Evolutionary conservation across 1,284 basidiomycete genomes (phyloP), one percentile per base, ranked within the genome.

Genomic region (Naganishia albida): DNA sequence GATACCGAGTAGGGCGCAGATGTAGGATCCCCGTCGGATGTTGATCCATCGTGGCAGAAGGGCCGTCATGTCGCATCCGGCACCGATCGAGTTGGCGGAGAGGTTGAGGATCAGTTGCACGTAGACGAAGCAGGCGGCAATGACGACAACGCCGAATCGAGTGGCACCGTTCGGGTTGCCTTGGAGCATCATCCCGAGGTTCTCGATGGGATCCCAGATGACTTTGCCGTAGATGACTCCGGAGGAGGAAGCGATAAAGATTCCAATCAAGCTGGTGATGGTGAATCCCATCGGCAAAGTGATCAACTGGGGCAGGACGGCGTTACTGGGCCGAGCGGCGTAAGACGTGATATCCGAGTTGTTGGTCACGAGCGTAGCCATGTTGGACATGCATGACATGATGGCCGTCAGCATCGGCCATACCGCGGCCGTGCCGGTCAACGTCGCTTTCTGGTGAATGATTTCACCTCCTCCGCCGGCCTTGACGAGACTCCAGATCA

Each of bases 381-480:
- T 87, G 79, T 90, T 90, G 78, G 85, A 86, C 75, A 91, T 87
- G 76, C 87, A 90, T 13, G 85, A 86, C 85, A 89, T 90, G 72
- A 89, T 81, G 73, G 85, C 85, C 62, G 83, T 82, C 34, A 91
- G 82, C 86, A 92, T 93, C 26, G 85, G 84, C 91, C 91, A 93
- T 26, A 84, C 85, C 40, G 91, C 82, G 7, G 83, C 84, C 28
- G 85, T 85, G 16, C 90, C 90, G 68, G 85, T 83, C n/a, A 91
- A 72, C 3, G 79, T 84, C 0, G 85, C 81, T 7, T 86, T 85
- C 68, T 88, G 86, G 55, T 82, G 83, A 55, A 93, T 80, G 65
- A 93, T 87, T n/a, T 89, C 87, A 0, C 90, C 89, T 18, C 90
- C 85, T 34, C 90, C 90, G 60, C 87, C 85, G 0, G 90, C 89